phyloP scores from a whole-genome alignment of 2,329 filamentous ascomycete genomes.

The Sclerotiophoma versabilis region DNA sequence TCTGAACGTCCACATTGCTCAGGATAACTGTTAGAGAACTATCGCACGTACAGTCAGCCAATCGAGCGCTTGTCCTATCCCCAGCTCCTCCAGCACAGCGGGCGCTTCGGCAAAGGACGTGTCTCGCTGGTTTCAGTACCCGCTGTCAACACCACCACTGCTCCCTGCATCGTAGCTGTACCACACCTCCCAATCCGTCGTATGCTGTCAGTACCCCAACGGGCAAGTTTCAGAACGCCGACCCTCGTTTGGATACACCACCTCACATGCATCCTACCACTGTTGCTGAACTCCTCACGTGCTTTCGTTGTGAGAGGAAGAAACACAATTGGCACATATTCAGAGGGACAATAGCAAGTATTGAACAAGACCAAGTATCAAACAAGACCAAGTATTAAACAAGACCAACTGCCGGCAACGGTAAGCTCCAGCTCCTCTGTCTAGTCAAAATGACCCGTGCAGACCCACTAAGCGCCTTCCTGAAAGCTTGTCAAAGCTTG shows the following conservation, averaged over 20 bases:
- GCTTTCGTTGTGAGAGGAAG: neutral
- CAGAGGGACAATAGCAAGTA: too few species aligned
- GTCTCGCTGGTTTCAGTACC: conserved; percentile 19
- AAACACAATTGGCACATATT: too few species aligned
- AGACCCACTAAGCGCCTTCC: conserved; percentile 5
- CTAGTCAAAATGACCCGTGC: neutral
- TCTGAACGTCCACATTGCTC: too few species aligned
- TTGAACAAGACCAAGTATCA: too few species aligned
- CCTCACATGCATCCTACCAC: neutral
- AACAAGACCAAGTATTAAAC: neutral
- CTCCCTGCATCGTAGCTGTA: neutral
- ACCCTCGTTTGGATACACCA: neutral
- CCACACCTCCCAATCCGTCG: neutral
- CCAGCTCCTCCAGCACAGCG: neutral
- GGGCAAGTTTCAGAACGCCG: neutral
- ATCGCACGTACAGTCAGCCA: neutral
- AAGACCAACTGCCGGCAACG: too few species aligned
- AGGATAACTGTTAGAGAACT: neutral
- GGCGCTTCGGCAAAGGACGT: conserved; percentile 6
- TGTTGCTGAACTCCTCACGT: neutral
- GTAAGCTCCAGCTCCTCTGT: neutral
- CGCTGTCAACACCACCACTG: neutral
- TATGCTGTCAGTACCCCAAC: neutral
- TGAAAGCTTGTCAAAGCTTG: conserved; percentile 14
- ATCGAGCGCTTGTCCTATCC: neutral